Conservation (phyloP, 2,329 filamentous ascomycete species). For the Colletotrichum destructivum region DNA sequence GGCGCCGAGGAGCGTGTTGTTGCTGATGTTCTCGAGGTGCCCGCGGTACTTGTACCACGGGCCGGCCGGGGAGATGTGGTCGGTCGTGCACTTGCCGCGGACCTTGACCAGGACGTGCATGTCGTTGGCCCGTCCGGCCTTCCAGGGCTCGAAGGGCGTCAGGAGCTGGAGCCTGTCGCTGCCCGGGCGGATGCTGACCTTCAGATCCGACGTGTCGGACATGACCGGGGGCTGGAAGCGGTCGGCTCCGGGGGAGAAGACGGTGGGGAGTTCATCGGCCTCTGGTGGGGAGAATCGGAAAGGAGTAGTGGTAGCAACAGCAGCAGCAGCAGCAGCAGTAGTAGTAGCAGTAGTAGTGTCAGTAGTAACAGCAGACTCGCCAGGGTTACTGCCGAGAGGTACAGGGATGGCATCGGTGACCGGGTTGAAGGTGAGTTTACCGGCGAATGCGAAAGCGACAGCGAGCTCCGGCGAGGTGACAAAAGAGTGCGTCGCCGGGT, state of each 20-base stretch:
- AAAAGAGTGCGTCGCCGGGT: conserved; percentile 63
- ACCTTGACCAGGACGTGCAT: conserved; percentile 53
- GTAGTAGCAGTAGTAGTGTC: background rate
- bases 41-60: conserved; percentile 57
- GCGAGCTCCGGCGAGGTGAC: conserved; percentile 64
- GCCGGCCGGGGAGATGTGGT: conserved; percentile 56
- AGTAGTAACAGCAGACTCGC: conserved; percentile 25
- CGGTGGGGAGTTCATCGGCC: conserved; percentile 47
- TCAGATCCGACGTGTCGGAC: conserved; percentile 42
- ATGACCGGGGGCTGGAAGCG: conserved; percentile 47
- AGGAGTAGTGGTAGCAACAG: too few relatives aligned
- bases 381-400: background rate
- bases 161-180: conserved; percentile 52
- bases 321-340: conserved; percentile 9
- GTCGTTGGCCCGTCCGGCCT: conserved; percentile 43
- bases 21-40: conserved; percentile 56
- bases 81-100: conserved; percentile 56
- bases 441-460: conserved; percentile 58
- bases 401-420: conserved; percentile 46
- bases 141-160: conserved; percentile 49
- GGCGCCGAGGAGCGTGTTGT: conserved; percentile 51
- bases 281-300: conserved; percentile 49
- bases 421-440: conserved; percentile 53
- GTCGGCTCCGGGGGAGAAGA: conserved; percentile 47
- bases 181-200: conserved; percentile 47